Evolutionary conservation across 78 protist species (phyloP).

Genomic region (Blattamonas nauphoetae): DNA sequence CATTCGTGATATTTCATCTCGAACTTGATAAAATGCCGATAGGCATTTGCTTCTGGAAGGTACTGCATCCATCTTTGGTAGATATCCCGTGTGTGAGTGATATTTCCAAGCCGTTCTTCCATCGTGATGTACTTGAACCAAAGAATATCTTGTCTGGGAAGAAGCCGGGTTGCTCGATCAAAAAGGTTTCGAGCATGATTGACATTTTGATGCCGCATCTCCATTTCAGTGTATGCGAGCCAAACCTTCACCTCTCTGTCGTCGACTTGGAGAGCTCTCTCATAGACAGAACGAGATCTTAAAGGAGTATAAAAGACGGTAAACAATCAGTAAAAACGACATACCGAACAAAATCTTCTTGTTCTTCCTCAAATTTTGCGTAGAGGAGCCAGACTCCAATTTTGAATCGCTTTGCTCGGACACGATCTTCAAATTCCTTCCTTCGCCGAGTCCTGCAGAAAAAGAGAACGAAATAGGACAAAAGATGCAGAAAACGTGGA

Average conservation of each 20-base stretch:
- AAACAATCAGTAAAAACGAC: not conserved
- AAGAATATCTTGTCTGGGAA: conserved; percentile 69
- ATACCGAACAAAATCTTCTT: conserved; percentile 6
- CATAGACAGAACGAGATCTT: conserved; percentile 77
- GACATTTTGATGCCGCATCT: conserved; percentile 68
- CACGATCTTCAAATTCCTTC: conserved; percentile 50
- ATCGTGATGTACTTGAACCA: conserved; percentile 69
- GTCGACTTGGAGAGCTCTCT: conserved; percentile 71
- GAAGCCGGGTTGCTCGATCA: conserved; percentile 80
- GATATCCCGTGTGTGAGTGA: conserved; percentile 66
- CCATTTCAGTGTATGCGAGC: conserved; percentile 92
- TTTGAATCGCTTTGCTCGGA: conserved; percentile 17
- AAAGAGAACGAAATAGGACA: not conserved
- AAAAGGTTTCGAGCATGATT: conserved; percentile 89
- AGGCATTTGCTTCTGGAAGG: conserved; percentile 74
- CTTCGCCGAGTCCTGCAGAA: conserved; percentile 50
- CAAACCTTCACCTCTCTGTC: conserved; percentile 48
- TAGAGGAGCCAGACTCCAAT: conserved; percentile 21
- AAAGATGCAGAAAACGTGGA: not conserved
- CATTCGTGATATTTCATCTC: conserved; percentile 60
- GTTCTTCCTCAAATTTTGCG: conserved; percentile 1
- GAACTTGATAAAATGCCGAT: conserved; percentile 70
- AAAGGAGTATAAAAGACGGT: not conserved
- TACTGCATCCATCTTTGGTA: conserved; percentile 92
- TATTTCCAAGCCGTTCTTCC: conserved; percentile 90